These are phyloP conservation scores for Xerocomellus chrysenteron DNA, from an alignment of 768 basidiomycete genomes.

Conservation along the genomic window DNA sequence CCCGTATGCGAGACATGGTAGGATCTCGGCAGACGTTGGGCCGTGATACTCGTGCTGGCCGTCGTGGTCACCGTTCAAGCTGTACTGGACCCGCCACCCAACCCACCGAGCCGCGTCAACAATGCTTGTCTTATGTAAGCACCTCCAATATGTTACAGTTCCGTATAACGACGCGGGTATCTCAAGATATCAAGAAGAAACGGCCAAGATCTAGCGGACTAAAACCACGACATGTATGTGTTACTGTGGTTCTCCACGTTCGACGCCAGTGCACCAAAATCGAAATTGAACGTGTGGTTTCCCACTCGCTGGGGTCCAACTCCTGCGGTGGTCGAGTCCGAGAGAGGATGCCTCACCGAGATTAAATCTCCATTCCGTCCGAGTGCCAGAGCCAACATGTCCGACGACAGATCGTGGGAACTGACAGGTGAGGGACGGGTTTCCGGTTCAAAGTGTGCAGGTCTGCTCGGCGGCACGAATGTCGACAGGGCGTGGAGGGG, in stretches of 20 bases:
- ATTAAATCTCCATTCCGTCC: constrained; percentile 29
- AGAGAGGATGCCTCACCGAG: constrained; percentile 17
- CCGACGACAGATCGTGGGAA: constrained; percentile 31
- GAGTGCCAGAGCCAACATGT: constrained; percentile 32
- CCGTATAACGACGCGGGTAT: constrained; percentile 2
- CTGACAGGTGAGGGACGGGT: constrained; percentile 17
- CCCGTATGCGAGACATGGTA: constrained; percentile 81
- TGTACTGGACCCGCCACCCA: constrained; percentile 12
- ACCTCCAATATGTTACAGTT: constrained; percentile 4
- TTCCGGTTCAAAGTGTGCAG: constrained; percentile 16
- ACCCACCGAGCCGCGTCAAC: constrained; percentile 18
- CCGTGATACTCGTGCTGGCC: background rate
- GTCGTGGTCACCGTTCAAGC: constrained; percentile 20
- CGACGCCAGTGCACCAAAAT: constrained; percentile 56
- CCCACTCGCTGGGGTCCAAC: constrained; percentile 42
- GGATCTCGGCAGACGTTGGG: constrained; percentile 2
- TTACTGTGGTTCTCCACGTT: constrained; percentile 56
- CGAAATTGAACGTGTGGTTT: constrained; percentile 59
- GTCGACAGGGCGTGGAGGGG: constrained; percentile 22
- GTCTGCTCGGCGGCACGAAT: constrained; percentile 22
- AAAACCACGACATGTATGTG: constrained; percentile 70
- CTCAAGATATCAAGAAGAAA: constrained; percentile 22
- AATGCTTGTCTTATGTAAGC: constrained; percentile 28
- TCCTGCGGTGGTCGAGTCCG: constrained; percentile 20
- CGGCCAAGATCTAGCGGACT: constrained; percentile 19